A percentile compares a stretch with the other conserved stretches of the same genome.
Evolutionary conservation across 495 filamentous ascomycete species (phyloP).

Genomic region (Trichodelitschia bisporula): DNA sequence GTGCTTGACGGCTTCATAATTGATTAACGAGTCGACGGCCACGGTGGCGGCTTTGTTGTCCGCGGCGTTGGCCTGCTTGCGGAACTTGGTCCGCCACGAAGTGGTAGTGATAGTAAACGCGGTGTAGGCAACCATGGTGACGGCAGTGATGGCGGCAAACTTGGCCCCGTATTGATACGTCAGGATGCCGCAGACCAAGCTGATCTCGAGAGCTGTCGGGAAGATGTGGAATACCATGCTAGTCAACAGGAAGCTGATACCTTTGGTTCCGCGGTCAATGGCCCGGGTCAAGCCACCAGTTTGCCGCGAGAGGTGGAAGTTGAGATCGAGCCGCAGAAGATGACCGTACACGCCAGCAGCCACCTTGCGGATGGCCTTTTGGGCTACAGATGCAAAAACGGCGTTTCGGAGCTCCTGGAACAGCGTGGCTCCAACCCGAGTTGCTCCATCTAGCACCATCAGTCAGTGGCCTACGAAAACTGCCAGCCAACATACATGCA

Average conservation of each 20-base stretch:
- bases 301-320: slow-evolving; percentile 82
- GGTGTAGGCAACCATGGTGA: slow-evolving; percentile 82
- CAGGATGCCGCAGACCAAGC: slow-evolving; percentile 73
- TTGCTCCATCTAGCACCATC: slow-evolving; percentile 41
- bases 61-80: slow-evolving; percentile 80
- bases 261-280: slow-evolving; percentile 91
- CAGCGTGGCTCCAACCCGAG: slow-evolving; percentile 62
- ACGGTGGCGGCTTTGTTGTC: slow-evolving; percentile 91
- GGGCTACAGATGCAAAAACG: slow-evolving; percentile 86
- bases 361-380: slow-evolving; percentile 82
- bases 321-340: slow-evolving; percentile 65
- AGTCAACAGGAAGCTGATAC: slow-evolving; percentile 85
- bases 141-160: slow-evolving; percentile 75
- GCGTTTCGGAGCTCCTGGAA: slow-evolving; percentile 89
- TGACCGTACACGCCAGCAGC: slow-evolving; percentile 85
- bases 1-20: slow-evolving; percentile 97
- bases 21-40: slow-evolving; percentile 88
- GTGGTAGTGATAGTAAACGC: slow-evolving; percentile 90
- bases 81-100: slow-evolving; percentile 89
- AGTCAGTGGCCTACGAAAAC: neutral
- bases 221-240: slow-evolving; percentile 98
- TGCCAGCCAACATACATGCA: slow-evolving; percentile 29
- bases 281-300: slow-evolving; percentile 85
- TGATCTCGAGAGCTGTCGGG: slow-evolving; percentile 80
- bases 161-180: slow-evolving; percentile 84